Evolutionary conservation across 495 filamentous ascomycete species (phyloP).

Genomic region (Aspergillus saccharolyticus): DNA sequence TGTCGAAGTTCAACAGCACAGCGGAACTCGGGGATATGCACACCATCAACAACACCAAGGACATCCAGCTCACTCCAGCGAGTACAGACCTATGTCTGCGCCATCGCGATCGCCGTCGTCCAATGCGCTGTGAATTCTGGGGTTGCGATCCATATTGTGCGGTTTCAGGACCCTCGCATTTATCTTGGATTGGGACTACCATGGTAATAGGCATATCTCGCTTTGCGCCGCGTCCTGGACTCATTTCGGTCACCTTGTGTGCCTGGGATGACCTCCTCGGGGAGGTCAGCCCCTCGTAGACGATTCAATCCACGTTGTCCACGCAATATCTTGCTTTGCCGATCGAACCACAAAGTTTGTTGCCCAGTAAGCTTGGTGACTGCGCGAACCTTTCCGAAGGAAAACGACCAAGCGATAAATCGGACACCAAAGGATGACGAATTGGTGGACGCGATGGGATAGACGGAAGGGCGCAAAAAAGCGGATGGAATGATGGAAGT

Average conservation of each 20-base stretch:
- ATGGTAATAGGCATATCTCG: conserved; percentile 14
- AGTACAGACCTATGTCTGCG: conserved; percentile 11
- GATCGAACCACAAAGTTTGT: conserved; percentile 4
- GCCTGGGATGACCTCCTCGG: conserved; percentile 44
- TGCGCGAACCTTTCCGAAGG: conserved; percentile 4
- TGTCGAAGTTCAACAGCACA: conserved; percentile 69
- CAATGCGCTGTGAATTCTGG: conserved; percentile 24
- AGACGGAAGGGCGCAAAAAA: too few relatives aligned
- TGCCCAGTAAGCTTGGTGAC: conserved; percentile 16
- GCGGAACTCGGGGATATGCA: conserved; percentile 36
- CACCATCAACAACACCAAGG: conserved; percentile 23
- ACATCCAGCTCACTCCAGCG: conserved; percentile 11
- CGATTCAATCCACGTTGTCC: conserved; percentile 42
- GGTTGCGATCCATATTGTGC: conserved; percentile 9
- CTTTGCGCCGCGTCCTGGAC: conserved; percentile 23
- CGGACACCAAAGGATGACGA: neutral
- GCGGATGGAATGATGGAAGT: neutral
- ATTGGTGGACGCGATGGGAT: neutral
- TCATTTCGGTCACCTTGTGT: conserved; percentile 31
- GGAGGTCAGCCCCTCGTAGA: conserved; percentile 42
- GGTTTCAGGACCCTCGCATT: conserved; percentile 10
- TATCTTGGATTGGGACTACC: conserved; percentile 10
- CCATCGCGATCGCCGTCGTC: conserved; percentile 20
- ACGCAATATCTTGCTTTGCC: conserved; percentile 3
- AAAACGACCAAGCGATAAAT: neutral